These are phyloP conservation scores for Lepraria neglecta DNA, from an alignment of 495 filamentous ascomycete genomes.

Conservation along the genomic window DNA sequence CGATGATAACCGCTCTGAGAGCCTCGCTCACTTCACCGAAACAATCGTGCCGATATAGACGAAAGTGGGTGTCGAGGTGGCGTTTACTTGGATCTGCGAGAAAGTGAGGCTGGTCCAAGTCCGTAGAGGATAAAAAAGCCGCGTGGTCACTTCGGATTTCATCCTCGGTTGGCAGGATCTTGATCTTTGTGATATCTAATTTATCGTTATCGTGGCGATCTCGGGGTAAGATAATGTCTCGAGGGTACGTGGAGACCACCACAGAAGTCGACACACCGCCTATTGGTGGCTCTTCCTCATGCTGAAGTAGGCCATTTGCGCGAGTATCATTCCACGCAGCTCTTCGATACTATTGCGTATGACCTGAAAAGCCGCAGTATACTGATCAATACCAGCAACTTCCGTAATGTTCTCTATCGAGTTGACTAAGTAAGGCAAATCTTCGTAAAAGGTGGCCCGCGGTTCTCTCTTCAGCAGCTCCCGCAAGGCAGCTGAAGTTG, in stretches of 20 bases:
- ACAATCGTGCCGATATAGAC: conserved; percentile 60
- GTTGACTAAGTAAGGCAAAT: conserved; percentile 8
- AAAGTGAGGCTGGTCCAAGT: conserved; percentile 49
- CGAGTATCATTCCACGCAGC: conserved; percentile 10
- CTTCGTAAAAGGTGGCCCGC: conserved; percentile 12
- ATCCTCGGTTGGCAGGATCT: conserved; percentile 55
- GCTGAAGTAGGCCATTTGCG: conserved; percentile 9
- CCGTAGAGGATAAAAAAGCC: conserved; percentile 55
- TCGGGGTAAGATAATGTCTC: conserved; percentile 22
- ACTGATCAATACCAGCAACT: background rate
- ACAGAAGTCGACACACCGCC: conserved; percentile 9
- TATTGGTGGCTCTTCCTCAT: background rate
- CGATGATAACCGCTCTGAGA: conserved; percentile 40
- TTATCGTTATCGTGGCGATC: conserved; percentile 62
- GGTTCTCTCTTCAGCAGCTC: conserved; percentile 15
- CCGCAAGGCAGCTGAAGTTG: conserved; percentile 2
- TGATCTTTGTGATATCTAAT: conserved; percentile 50
- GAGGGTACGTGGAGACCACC: conserved; percentile 17
- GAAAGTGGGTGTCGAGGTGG: conserved; percentile 64
- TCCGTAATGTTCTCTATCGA: conserved; percentile 14
- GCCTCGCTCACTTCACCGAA: conserved; percentile 56
- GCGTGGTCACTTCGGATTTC: conserved; percentile 50
- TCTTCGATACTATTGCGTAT: conserved; percentile 16
- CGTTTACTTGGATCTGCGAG: conserved; percentile 44
- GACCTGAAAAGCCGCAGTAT: conserved; percentile 9